Conservation (phyloP, 148 eudicot species). For the Cornus suecica region DNA sequence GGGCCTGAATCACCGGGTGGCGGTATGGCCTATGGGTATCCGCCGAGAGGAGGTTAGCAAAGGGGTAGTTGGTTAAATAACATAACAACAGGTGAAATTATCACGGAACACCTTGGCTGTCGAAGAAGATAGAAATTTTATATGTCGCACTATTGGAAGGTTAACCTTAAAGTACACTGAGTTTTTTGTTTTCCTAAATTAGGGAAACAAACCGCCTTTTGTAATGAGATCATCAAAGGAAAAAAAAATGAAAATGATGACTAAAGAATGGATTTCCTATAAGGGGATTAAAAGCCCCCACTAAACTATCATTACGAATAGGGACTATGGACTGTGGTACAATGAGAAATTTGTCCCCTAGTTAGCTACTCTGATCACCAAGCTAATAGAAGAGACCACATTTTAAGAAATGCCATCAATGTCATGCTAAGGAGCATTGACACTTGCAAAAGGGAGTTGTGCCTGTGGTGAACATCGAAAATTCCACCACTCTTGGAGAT, state of each 20-base stretch:
- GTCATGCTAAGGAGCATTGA: not conserved
- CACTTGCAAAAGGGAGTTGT: too few species aligned
- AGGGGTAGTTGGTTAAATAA: not conserved
- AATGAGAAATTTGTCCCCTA: not conserved
- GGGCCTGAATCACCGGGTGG: not conserved
- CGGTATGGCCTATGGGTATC: not conserved
- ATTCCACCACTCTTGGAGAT: too few species aligned
- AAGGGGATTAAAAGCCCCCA: not conserved
- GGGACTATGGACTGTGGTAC: not conserved
- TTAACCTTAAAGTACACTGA: too few species aligned
- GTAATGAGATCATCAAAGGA: too few species aligned
- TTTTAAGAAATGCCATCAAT: not conserved
- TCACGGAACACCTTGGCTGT: not conserved
- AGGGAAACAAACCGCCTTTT: too few species aligned
- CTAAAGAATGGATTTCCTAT: not conserved
- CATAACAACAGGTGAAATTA: constrained; percentile 2
- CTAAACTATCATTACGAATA: not conserved
- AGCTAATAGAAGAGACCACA: not conserved
- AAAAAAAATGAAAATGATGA: too few species aligned
- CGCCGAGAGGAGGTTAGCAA: not conserved
- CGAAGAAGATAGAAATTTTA: too few species aligned
- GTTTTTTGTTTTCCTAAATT: too few species aligned
- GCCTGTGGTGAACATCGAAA: too few species aligned
- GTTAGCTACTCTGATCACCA: not conserved
- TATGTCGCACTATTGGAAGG: too few species aligned